Conservation (phyloP, 768 basidiomycete genomes). For the Tremella mesenterica region DNA sequence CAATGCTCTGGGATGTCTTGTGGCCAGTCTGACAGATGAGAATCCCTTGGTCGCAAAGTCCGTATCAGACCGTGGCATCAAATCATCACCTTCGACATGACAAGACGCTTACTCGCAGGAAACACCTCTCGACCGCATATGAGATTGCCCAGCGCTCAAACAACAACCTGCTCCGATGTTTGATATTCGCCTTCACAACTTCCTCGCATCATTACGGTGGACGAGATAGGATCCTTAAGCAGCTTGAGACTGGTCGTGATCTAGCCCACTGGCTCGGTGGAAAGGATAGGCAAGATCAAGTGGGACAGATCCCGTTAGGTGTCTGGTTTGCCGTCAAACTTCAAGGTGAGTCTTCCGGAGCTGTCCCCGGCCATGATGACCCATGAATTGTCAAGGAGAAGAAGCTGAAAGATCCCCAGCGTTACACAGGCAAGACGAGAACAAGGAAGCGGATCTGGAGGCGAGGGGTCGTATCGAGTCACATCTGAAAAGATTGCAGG, state of each 20-base stretch:
- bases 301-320: constrained; percentile 28
- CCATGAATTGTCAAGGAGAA: neutral
- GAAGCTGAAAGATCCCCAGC: neutral
- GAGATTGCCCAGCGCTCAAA: constrained; percentile 20
- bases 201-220: constrained; percentile 25
- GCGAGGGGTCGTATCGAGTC: neutral
- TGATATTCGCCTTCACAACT: constrained; percentile 36
- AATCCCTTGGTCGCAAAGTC: constrained; percentile 27
- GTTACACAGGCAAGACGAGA: constrained; percentile 1
- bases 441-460: constrained; percentile 1
- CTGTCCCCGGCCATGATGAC: neutral
- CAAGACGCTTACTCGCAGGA: too few relatives aligned
- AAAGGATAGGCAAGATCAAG: constrained; percentile 25
- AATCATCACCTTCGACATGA: too few relatives aligned
- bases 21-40: constrained; percentile 22
- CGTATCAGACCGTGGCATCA: constrained; percentile 6
- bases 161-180: constrained; percentile 21
- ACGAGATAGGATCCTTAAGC: constrained; percentile 18
- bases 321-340: constrained; percentile 26
- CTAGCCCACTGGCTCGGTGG: constrained; percentile 27
- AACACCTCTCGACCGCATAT: constrained; percentile 24
- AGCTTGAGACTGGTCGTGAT: constrained; percentile 29
- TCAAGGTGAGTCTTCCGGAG: constrained; percentile 15
- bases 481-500: neutral
- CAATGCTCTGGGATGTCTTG: constrained; percentile 15